Evolutionary conservation across 495 filamentous ascomycete genomes (phyloP).

Genomic region (Beverwykella pulmonaria): DNA sequence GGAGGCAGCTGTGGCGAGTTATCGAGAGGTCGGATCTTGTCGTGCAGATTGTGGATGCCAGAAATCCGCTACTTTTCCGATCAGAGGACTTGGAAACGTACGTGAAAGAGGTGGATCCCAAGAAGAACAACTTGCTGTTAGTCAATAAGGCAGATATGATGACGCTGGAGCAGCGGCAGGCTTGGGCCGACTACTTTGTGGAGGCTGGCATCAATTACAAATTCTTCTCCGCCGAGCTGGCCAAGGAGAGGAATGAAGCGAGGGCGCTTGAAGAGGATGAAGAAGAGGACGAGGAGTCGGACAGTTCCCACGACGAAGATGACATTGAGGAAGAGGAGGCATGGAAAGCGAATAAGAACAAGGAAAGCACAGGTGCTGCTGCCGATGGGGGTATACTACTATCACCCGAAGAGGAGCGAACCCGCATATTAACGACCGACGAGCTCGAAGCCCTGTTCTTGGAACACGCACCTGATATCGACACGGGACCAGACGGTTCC

Average conservation of each 20-base stretch:
- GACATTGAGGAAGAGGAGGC: slow-evolving; percentile 38
- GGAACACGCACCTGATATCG: slow-evolving; percentile 49
- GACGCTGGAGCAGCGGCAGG: slow-evolving; percentile 78
- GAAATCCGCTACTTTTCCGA: slow-evolving; percentile 91
- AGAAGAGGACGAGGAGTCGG: slow-evolving; percentile 43
- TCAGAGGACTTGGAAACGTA: slow-evolving; percentile 92
- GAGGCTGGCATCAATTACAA: slow-evolving; percentile 78
- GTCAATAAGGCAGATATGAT: slow-evolving; percentile 99
- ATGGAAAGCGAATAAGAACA: slow-evolving; percentile 40
- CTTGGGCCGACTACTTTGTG: slow-evolving; percentile 89
- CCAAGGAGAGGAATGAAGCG: slow-evolving; percentile 83
- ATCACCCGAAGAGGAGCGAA: slow-evolving; percentile 53
- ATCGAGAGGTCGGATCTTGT: slow-evolving; percentile 95
- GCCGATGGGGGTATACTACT: slow-evolving; percentile 35
- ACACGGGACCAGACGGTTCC: slow-evolving; percentile 34
- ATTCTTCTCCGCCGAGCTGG: slow-evolving; percentile 93
- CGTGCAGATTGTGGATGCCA: slow-evolving; percentile 97
- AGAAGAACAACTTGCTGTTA: slow-evolving; percentile 88
- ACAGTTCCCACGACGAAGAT: slow-evolving; percentile 30
- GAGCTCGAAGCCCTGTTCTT: slow-evolving; percentile 91
- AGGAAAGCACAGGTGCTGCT: slow-evolving; percentile 28
- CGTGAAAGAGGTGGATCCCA: slow-evolving; percentile 84
- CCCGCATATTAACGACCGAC: slow-evolving; percentile 84
- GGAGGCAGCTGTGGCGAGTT: slow-evolving; percentile 97
- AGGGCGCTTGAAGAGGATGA: slow-evolving; percentile 52